These are phyloP conservation scores for Poa pratensis DNA, from an alignment of 176 grass and related monocot genomes.

Conservation along the genomic window DNA sequence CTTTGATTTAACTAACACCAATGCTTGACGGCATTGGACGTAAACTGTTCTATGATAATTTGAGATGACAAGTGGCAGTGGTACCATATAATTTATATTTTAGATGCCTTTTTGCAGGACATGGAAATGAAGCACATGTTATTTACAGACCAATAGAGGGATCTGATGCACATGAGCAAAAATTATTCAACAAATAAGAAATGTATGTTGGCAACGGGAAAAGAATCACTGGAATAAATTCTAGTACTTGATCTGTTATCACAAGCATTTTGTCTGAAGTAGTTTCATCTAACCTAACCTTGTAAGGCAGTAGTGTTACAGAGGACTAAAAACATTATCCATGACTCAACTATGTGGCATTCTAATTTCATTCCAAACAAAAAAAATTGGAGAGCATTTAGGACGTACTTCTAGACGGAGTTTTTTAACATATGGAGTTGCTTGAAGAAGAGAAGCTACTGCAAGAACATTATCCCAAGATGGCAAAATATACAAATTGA, in stretches of 20 bases:
- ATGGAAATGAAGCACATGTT: background rate
- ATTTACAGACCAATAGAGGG: background rate
- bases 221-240: background rate
- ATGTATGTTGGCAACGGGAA: background rate
- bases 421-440: background rate
- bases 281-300: background rate
- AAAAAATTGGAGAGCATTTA: background rate
- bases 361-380: background rate
- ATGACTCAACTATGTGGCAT: background rate
- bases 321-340: background rate
- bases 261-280: background rate
- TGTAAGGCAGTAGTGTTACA: background rate
- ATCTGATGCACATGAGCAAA: conserved; percentile 5
- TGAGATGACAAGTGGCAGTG: background rate
- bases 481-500: background rate
- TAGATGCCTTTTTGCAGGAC: background rate
- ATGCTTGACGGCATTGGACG: background rate
- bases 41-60: background rate
- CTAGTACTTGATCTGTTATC: background rate
- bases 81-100: background rate
- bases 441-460: background rate
- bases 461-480: conserved; percentile 1
- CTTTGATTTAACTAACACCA: background rate
- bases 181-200: background rate
- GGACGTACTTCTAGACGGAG: background rate